Conservation (phyloP, 306 rosid genomes). For the Cucurbita ficifolia region DNA sequence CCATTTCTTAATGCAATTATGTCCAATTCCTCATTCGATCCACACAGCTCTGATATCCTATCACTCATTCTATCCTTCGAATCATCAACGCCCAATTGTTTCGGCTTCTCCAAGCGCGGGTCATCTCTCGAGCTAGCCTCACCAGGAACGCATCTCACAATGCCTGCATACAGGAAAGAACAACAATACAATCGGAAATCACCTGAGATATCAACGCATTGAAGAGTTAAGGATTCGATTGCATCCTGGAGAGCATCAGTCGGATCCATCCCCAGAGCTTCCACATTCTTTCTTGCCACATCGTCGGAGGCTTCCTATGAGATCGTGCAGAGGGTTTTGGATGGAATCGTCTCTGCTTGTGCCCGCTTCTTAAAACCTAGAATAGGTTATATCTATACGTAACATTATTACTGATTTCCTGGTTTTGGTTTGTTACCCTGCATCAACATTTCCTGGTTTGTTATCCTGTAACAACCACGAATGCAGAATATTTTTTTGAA, state of each 20-base stretch:
- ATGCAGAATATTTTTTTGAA: too few species aligned
- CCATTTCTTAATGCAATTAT: constrained; percentile 58
- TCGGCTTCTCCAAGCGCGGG: constrained; percentile 50
- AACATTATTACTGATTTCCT: too few species aligned
- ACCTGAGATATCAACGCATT: constrained; percentile 96
- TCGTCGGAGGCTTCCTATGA: constrained; percentile 92
- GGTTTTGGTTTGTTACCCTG: too few species aligned
- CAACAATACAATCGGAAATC: not conserved
- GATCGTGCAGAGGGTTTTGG: constrained; percentile 46
- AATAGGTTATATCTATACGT: too few species aligned
- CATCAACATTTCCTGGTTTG: too few species aligned
- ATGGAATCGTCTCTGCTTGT: constrained; percentile 43
- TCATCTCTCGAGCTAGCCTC: constrained; percentile 37
- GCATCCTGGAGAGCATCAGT: constrained; percentile 82
- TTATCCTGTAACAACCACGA: too few species aligned
- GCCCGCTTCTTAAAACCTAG: too few species aligned
- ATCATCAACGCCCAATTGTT: constrained; percentile 14
- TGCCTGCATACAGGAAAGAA: constrained; percentile 28
- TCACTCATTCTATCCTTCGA: constrained; percentile 9
- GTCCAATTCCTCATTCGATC: constrained; percentile 21
- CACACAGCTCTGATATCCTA: constrained; percentile 29
- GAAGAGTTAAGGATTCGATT: constrained; percentile 63
- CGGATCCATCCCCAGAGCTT: too few species aligned
- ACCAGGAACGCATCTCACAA: constrained; percentile 59
- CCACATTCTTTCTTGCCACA: constrained; percentile 68